Base-by-base conservation (phyloP, 1,284 basidiomycete species). In the Sphagnurus paluster region DNA sequence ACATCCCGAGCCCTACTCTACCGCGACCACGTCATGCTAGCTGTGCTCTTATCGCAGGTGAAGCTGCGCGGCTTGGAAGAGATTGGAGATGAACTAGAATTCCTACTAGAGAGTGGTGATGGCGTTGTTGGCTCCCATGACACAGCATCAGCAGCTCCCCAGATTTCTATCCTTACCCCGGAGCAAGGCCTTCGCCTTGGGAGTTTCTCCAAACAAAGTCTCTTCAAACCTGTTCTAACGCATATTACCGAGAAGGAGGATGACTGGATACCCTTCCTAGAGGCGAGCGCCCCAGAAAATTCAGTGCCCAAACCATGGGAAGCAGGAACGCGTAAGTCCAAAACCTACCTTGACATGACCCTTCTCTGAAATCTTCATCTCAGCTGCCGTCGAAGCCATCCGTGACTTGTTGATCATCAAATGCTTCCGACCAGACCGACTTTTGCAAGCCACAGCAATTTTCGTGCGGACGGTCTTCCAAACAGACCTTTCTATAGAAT, bases 1-100 rank as follows among this genome's bases (percentile, higher is more conserved):
- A 95, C 96, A 0, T 92, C 94, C 14, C 84, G 95, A 26, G 90
- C 95, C 1, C 72, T 99, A 23, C 78, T 98, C 19, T 91, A 99
- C 64, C 80, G 85, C 14, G 97, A 99, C 61, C 88, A 96, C 55
- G 77, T 97, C 48, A 89, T 97, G 75, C 80, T 98, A 20, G 93
- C 92, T 0, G 84, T 96, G 16, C 80, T 94, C 16, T 77, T 99
- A 14, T 90, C 92, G 0, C 94, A 96, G 64, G 86, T 98, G 55
- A 94, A 95, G 64, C 66, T 95, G 13, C 82, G 90, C 39, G 86
- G 86, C 5, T 64, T 82, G 5, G 89, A 90, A 56, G 85, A 89
- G 39, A 84, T 96, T 35, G 64, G 75, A 1, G 87, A 93, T 23
- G 97, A 98, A 62, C 72, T 97, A 28, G 92, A 95, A 59, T 93